phyloP scores from a whole-genome alignment of 2,329 filamentous ascomycete genomes.

The Thielaviopsis euricoi region DNA sequence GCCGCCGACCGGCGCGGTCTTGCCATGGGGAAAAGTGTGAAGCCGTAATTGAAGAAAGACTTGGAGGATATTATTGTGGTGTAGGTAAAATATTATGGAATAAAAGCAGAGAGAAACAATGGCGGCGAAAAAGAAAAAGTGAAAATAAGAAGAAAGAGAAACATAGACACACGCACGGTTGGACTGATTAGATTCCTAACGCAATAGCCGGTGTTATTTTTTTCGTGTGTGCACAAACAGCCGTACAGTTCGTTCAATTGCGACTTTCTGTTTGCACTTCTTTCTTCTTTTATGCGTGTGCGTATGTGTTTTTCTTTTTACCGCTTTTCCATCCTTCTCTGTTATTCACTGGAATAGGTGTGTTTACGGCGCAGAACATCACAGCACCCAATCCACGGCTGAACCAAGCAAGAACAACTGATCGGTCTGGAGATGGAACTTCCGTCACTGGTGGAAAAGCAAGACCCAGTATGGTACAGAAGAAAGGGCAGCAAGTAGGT shows the following conservation, averaged over 20 bases:
- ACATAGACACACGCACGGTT: neutral
- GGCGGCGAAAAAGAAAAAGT: neutral
- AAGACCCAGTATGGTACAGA: neutral
- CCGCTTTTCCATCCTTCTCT: neutral
- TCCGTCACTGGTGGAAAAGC: too few relatives aligned
- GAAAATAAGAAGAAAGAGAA: neutral
- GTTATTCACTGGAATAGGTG: neutral
- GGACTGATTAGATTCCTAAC: neutral
- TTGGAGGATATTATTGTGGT: neutral
- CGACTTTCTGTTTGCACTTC: neutral
- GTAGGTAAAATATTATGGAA: neutral
- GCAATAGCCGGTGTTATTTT: neutral
- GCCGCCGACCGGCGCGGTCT: constrained; percentile 31
- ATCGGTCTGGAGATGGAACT: neutral
- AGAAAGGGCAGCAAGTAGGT: neutral
- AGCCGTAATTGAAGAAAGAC: neutral
- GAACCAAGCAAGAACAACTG: neutral
- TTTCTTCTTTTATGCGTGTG: too few relatives aligned
- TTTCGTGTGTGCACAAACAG: neutral
- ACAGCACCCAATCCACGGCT: neutral
- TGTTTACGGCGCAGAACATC: neutral
- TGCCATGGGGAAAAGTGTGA: constrained; percentile 21
- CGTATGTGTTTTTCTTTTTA: too few relatives aligned
- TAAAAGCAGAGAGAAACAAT: neutral
- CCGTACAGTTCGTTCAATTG: neutral